Evolutionary conservation across 225 moss, liverwort and hornwort species (phyloP).

Genomic region (Climacium dendroides): DNA sequence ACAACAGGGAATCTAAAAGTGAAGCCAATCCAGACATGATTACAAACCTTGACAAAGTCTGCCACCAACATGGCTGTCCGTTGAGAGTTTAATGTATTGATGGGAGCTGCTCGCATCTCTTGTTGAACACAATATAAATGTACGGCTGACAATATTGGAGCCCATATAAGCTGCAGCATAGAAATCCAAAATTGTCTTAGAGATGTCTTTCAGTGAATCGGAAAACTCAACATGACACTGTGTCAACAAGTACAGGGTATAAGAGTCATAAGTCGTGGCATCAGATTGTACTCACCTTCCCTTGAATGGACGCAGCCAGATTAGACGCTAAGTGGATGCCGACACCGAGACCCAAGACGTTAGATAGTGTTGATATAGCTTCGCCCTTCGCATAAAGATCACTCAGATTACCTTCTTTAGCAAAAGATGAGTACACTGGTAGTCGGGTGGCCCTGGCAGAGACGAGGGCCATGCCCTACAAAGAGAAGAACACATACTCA

Average conservation of each 20-base stretch:
- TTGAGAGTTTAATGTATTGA: slow-evolving; percentile 90
- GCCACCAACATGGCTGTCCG: slow-evolving; percentile 89
- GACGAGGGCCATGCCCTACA: slow-evolving; percentile 92
- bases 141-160: slow-evolving; percentile 72
- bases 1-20: not conserved
- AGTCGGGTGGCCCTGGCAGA: slow-evolving; percentile 93
- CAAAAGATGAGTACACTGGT: slow-evolving; percentile 91
- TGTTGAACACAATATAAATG: slow-evolving; percentile 85
- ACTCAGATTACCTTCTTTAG: slow-evolving; percentile 88
- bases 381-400: slow-evolving; percentile 98
- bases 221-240: not conserved
- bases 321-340: slow-evolving; percentile 90
- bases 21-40: not conserved
- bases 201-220: not conserved
- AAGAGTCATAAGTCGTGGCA: not conserved
- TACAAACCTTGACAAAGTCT: slow-evolving; percentile 76
- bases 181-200: not conserved
- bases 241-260: not conserved
- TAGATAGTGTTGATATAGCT: slow-evolving; percentile 94
- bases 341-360: slow-evolving; percentile 87
- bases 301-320: slow-evolving; percentile 67
- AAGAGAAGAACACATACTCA: not conserved
- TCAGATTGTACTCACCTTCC: slow-evolving; percentile 43
- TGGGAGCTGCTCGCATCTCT: slow-evolving; percentile 99
- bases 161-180: slow-evolving; percentile 56